These are phyloP conservation scores for Penicillium egyptiacum DNA, from an alignment of 495 filamentous ascomycete genomes.

Conservation along the genomic window DNA sequence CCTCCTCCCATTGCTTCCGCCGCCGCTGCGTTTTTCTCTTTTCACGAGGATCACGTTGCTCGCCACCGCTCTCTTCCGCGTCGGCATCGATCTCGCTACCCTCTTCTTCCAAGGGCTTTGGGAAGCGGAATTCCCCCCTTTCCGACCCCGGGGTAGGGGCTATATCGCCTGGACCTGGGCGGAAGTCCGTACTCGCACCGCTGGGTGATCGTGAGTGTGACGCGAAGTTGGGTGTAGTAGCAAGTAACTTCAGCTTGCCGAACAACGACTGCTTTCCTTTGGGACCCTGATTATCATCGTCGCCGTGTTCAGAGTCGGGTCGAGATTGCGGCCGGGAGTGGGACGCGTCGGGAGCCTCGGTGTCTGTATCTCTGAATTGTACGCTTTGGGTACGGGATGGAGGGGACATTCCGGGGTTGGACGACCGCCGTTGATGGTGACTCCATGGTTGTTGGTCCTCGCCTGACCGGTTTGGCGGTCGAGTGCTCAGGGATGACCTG, in stretches of 20 bases:
- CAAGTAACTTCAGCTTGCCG: constrained; percentile 63
- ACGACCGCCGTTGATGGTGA: constrained; percentile 29
- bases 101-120: constrained; percentile 59
- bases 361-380: constrained; percentile 60
- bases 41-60: constrained; percentile 42
- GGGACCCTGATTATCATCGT: constrained; percentile 50
- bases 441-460: constrained; percentile 25
- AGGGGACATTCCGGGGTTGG: constrained; percentile 38
- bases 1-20: constrained; percentile 52
- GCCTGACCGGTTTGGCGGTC: constrained; percentile 30
- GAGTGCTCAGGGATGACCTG: constrained; percentile 29
- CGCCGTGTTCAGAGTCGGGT: constrained; percentile 37
- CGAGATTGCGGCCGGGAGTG: constrained; percentile 56
- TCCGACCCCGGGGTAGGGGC: constrained; percentile 45
- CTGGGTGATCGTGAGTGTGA: constrained; percentile 49
- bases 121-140: constrained; percentile 53
- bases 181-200: constrained; percentile 37
- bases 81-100: constrained; percentile 74
- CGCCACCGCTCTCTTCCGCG: constrained; percentile 65
- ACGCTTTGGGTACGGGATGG: constrained; percentile 58
- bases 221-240: constrained; percentile 38
- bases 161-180: constrained; percentile 28
- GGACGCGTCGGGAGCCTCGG: constrained; percentile 39
- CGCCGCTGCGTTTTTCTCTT: constrained; percentile 50
- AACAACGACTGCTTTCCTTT: constrained; percentile 66